Evolutionary conservation across 75 land plant genomes (phyloP), one percentile per base, ranked within the genome.

Genomic region (Adiantum capillusveneris): DNA sequence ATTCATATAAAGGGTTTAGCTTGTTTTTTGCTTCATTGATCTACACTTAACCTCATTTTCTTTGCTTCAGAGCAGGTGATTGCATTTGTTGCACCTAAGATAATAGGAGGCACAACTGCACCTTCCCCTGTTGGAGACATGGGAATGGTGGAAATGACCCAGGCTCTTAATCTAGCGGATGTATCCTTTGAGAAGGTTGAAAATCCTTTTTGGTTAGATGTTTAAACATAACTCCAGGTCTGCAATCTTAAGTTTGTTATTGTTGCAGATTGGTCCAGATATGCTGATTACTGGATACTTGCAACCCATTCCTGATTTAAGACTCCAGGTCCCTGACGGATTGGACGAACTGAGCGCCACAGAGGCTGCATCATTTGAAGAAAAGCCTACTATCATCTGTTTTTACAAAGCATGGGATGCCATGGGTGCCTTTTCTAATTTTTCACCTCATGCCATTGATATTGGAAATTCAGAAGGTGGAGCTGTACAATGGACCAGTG

Each of bases 81-180:
- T 71, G 96, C 96, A 14, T 95, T 95, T 84, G 72, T 95, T 57
- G 87, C 96, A 34, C 97, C 99, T 36, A 95, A 95, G 68, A 95
- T 95, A 30, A 95, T 95, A 62, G 99, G 99, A 17, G 99, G 99
- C 18, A 75, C 63, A 31, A 66, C 71, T 74, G 99, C 99, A 44
- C 99, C 99, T 41, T 62, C 92, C 39, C 99, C 99, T 26, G 97
- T 95, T 41, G 97, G 92, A 57, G 99, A 95, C 55, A 76, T 95
- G 28, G 99, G 99, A 54, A 90, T 86, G 91, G 82, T 86, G 57
- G 86, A 90, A 56, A 95, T 95, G 99, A 70, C 97, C 16, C 99
- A 95, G 71, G 99, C 99, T 20, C 68, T 86, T 16, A 73, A 82
- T 62, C 45, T 95, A 19, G 63, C 66, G 36, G 96, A 95, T 66